These are phyloP conservation scores for Styphnolobium japonicum DNA, from an alignment of 306 rosid genomes.

Conservation along the genomic window DNA sequence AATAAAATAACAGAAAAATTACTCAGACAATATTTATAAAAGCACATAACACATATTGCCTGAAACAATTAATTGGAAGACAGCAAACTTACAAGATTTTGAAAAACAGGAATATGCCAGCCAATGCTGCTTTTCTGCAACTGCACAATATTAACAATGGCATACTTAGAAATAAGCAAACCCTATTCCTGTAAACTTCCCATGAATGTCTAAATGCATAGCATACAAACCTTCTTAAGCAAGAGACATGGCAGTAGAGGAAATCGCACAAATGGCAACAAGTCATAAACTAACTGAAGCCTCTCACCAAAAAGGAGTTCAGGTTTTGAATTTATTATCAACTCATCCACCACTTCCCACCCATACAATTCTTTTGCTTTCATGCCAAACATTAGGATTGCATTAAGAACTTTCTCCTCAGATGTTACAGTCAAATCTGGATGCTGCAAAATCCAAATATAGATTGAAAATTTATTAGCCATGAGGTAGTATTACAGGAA, in stretches of 20 bases:
- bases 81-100: constrained; percentile 55
- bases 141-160: constrained; percentile 44
- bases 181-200: background rate
- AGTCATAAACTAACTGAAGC: constrained; percentile 57
- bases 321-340: constrained; percentile 55
- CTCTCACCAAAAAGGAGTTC: constrained; percentile 75
- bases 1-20: constrained; percentile 9
- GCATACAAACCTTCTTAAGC: constrained; percentile 71
- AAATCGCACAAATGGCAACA: constrained; percentile 66
- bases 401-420: constrained; percentile 90
- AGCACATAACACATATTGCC: background rate
- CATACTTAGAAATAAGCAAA: constrained; percentile 31
- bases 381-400: constrained; percentile 80
- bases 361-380: constrained; percentile 58
- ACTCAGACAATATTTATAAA: constrained; percentile 1
- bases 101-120: constrained; percentile 46
- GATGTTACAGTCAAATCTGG: constrained; percentile 92
- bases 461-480: constrained; percentile 16
- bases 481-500: background rate
- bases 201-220: constrained; percentile 7
- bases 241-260: constrained; percentile 58
- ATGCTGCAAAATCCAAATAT: constrained; percentile 64
- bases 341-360: constrained; percentile 79
- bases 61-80: constrained; percentile 5
- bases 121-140: constrained; percentile 71